phyloP scores from a whole-genome alignment of 805 yeast genomes.

The Jamesozyma piceae region DNA sequence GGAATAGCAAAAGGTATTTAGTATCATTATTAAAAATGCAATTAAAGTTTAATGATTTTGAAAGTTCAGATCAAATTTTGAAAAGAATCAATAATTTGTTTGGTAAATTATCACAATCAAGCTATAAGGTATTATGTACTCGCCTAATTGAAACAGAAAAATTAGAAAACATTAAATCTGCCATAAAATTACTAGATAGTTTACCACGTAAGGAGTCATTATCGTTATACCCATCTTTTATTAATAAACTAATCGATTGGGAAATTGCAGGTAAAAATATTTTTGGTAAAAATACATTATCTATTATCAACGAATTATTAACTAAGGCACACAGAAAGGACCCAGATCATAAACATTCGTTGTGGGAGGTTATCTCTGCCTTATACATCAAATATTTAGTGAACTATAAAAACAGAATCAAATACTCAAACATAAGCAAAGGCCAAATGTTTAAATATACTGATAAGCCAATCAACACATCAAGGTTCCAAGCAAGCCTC shows the following conservation, averaged over 20 bases:
- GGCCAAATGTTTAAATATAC: background rate
- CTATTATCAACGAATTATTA: constrained; percentile 15
- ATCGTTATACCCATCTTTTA: constrained; percentile 13
- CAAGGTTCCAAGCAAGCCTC: background rate
- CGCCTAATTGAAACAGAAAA: constrained; percentile 13
- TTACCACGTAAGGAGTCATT: constrained; percentile 12
- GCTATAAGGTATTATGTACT: constrained; percentile 16
- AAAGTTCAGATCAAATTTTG: constrained; percentile 21
- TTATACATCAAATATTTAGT: constrained; percentile 17
- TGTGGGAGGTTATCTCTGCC: constrained; percentile 22
- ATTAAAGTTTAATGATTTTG: constrained; percentile 21
- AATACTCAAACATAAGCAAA: background rate
- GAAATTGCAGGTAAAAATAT: constrained; percentile 7
- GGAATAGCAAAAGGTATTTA: constrained; percentile 16
- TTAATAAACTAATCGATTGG: constrained; percentile 15
- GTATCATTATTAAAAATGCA: constrained; percentile 22
- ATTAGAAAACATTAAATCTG: constrained; percentile 14
- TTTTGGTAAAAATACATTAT: constrained; percentile 3
- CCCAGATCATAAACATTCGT: constrained; percentile 12
- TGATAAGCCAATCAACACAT: background rate
- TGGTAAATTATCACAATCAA: constrained; percentile 15
- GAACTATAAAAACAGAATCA: constrained; percentile 1
- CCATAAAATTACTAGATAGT: constrained; percentile 13
- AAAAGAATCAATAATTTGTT: constrained; percentile 16
- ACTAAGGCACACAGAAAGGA: constrained; percentile 17